A percentile compares a stretch with the other conserved stretches of the same genome.
phyloP scores from a whole-genome alignment of 345 rosid species.

The Passiflora organensis region DNA sequence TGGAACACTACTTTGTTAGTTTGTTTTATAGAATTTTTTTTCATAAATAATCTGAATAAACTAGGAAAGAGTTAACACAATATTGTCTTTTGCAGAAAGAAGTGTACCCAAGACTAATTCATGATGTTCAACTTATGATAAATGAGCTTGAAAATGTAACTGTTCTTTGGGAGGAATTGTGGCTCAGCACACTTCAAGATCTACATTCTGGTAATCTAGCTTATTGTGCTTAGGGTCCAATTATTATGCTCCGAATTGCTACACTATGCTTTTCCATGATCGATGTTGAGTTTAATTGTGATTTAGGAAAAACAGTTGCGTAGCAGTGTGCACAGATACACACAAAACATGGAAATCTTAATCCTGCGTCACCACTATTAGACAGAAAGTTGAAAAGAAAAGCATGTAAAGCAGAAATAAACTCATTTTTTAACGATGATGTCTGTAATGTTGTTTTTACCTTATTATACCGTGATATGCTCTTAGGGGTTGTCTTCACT shows the following conservation, averaged over 20 bases:
- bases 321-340: too few species aligned
- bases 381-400: too few species aligned
- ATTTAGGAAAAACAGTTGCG: too few species aligned
- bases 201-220: conserved; percentile 68
- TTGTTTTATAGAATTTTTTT: conserved; percentile 1
- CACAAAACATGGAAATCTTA: too few species aligned
- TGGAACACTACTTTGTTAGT: conserved; percentile 12
- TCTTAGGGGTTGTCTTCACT: too few species aligned
- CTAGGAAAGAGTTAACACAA: conserved; percentile 10
- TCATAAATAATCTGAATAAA: neutral
- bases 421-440: neutral
- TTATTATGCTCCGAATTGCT: too few species aligned
- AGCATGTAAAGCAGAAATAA: too few species aligned
- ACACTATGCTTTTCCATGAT: too few species aligned
- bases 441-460: neutral
- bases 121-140: conserved; percentile 92
- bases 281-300: too few species aligned
- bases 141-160: conserved; percentile 83
- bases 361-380: too few species aligned
- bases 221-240: conserved; percentile 8
- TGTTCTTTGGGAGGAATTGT: conserved; percentile 96
- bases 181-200: conserved; percentile 97
- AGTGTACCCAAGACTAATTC: conserved; percentile 76
- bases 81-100: conserved; percentile 53
- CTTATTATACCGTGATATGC: too few species aligned